phyloP scores from a whole-genome alignment of 2,329 filamentous ascomycete genomes.

The Botrytis porri region DNA sequence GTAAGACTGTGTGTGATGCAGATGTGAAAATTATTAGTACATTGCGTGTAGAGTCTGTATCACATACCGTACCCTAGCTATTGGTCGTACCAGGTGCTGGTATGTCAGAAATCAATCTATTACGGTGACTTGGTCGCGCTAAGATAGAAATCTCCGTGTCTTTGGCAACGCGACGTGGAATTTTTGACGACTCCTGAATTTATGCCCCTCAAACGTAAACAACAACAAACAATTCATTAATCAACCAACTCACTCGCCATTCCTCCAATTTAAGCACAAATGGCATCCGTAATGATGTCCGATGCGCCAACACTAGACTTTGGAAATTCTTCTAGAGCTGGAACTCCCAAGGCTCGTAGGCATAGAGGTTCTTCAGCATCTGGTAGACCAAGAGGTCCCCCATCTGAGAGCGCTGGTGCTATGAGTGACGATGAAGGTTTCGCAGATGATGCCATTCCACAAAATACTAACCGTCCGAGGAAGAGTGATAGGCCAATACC shows the following conservation, averaged over 20 bases:
- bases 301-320: slow-evolving; percentile 34
- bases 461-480: slow-evolving; percentile 44
- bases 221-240: slow-evolving; percentile 21
- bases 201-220: slow-evolving; percentile 29
- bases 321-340: slow-evolving; percentile 29
- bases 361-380: slow-evolving; percentile 35
- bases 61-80: background rate
- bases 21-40: background rate
- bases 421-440: slow-evolving; percentile 64
- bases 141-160: slow-evolving; percentile 25
- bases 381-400: slow-evolving; percentile 44
- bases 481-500: slow-evolving; percentile 55
- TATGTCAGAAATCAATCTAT: slow-evolving; percentile 26
- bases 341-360: slow-evolving; percentile 31
- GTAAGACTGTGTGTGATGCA: background rate
- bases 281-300: slow-evolving; percentile 39
- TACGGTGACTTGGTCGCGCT: slow-evolving; percentile 29
- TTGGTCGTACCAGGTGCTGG: too few species aligned
- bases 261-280: slow-evolving; percentile 21
- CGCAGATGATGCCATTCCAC: slow-evolving; percentile 62
- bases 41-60: background rate
- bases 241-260: slow-evolving; percentile 23
- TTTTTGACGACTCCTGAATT: slow-evolving; percentile 26
- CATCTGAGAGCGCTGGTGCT: slow-evolving; percentile 58
- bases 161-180: slow-evolving; percentile 16